Evolutionary conservation across 352 stramenopile genomes (phyloP), one percentile per base, ranked within the genome.

Genomic region (Globisporangium nodosum): DNA sequence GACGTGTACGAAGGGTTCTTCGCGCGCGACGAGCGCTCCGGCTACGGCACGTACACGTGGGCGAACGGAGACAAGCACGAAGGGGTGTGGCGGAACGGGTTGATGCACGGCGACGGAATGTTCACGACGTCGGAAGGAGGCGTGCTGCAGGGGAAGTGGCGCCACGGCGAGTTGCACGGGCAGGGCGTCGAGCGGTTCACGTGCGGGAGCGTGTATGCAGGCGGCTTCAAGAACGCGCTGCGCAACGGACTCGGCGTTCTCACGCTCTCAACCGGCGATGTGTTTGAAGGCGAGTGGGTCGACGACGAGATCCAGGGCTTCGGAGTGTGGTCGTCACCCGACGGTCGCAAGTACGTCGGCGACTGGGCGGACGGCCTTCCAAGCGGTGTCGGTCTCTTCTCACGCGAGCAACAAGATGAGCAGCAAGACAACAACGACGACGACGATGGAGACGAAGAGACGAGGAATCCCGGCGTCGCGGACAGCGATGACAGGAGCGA

Each of bases 1-100:
- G 82, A 92, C 47, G 73, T 78, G 27, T 92, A 92, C 56, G 72
- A 82, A 62, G 84, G 84, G 1, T 73, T 62, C 45, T 93, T 90
- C 64, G 70, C 61, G 21, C 69, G 66, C 21, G 79, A 77, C 52
- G 77, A 91, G 53, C 79, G 77, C 30, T 65, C 77, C 18, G 84
- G 84, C 4, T 90, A 80, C 55, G 84, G 81, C 46, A 77, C 63
- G 37, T 93, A 91, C 55, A 69, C 69, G 31, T 93, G 84, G 84
- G 70, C 67, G n/a, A 83, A 84, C 16, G 81, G 84, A 20, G 81
- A 89, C 52, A 64, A 65, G 7, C 73, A 91, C 51, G 74, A 90
- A 64, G 84, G 84, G 39, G 73, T 56, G 6, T 90, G 81, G 83
- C 43, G 54, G 2, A 56, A 61, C 49, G 81, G 78, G 5, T 50